phyloP scores from a whole-genome alignment of 192 early-diverging fungal genomes.

The Coemansia umbellata region DNA sequence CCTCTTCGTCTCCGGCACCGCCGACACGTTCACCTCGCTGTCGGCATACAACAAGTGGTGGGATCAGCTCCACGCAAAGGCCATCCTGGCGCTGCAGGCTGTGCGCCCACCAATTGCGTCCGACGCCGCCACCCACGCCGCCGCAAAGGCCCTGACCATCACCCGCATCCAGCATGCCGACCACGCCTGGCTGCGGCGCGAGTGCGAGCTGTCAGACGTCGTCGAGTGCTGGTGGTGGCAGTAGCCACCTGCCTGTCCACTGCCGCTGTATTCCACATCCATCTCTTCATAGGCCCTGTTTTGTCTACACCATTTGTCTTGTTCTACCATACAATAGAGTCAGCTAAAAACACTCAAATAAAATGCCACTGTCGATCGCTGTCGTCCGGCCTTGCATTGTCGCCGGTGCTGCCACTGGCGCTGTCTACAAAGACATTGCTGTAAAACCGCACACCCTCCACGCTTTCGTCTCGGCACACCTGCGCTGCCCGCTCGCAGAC shows the following conservation, averaged over 20 bases:
- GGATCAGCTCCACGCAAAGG: constrained; percentile 20
- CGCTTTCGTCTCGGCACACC: constrained; percentile 85
- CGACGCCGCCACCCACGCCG: constrained; percentile 13
- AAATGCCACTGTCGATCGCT: constrained; percentile 1
- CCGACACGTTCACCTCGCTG: constrained; percentile 38
- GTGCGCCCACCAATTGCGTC: background rate
- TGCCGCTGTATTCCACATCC: background rate
- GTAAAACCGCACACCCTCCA: constrained; percentile 81
- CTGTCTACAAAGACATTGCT: constrained; percentile 58
- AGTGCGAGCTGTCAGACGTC: constrained; percentile 40
- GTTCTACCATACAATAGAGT: too few relatives aligned
- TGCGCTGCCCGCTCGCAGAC: constrained; percentile 74
- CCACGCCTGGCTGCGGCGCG: constrained; percentile 50
- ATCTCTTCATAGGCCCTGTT: background rate
- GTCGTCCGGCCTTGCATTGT: background rate
- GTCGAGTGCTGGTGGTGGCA: constrained; percentile 33
- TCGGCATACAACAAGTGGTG: constrained; percentile 37
- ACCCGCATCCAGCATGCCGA: constrained; percentile 33
- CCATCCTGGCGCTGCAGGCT: constrained; percentile 10
- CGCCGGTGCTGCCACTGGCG: too few relatives aligned
- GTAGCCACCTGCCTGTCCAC: background rate
- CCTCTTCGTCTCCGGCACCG: constrained; percentile 35
- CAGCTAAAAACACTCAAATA: too few relatives aligned
- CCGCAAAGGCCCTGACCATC: constrained; percentile 19
- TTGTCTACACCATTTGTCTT: background rate